phyloP scores from a whole-genome alignment of 1,139 yeast genomes.

The Magnusiomyces starmeri region DNA sequence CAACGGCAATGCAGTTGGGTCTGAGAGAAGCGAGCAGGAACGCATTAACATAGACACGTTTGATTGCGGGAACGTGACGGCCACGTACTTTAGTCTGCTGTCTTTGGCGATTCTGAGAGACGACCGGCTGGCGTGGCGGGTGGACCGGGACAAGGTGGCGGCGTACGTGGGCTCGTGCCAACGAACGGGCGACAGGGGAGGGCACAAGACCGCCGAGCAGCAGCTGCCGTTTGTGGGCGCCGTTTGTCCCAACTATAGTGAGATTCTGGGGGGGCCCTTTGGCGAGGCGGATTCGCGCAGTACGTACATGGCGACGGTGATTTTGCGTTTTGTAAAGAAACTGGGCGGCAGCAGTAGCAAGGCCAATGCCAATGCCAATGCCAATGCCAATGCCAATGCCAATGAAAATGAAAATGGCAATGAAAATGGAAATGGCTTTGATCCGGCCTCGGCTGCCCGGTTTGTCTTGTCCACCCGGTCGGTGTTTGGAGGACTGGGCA shows the following conservation, averaged over 20 bases:
- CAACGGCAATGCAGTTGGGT: too few species aligned
- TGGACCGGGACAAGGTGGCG: slow-evolving; percentile 45
- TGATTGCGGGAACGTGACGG: slow-evolving; percentile 57
- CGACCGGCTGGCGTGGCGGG: slow-evolving; percentile 31
- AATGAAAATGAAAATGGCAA: neutral
- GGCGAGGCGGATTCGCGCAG: slow-evolving; percentile 71
- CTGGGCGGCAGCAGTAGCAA: slow-evolving; percentile 27
- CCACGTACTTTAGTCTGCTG: slow-evolving; percentile 44
- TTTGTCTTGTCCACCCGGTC: slow-evolving; percentile 10
- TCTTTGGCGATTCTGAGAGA: slow-evolving; percentile 43
- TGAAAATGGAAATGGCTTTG: slow-evolving; percentile 1
- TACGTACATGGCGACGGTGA: slow-evolving; percentile 65
- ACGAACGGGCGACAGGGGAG: slow-evolving; percentile 39
- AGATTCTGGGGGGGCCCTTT: slow-evolving; percentile 34
- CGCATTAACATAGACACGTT: slow-evolving; percentile 27
- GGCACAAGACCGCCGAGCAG: neutral
- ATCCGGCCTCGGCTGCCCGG: slow-evolving; percentile 18
- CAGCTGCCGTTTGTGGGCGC: slow-evolving; percentile 21
- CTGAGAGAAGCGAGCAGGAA: neutral
- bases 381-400: too few species aligned
- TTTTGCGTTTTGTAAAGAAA: slow-evolving; percentile 48
- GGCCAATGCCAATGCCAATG: too few species aligned
- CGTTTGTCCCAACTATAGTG: slow-evolving; percentile 45
- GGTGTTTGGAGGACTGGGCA: slow-evolving; percentile 66
- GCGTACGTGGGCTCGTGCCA: slow-evolving; percentile 50